These are phyloP conservation scores for Fusarium sp. DNA, from an alignment of 2,329 filamentous ascomycete genomes.

Conservation along the genomic window DNA sequence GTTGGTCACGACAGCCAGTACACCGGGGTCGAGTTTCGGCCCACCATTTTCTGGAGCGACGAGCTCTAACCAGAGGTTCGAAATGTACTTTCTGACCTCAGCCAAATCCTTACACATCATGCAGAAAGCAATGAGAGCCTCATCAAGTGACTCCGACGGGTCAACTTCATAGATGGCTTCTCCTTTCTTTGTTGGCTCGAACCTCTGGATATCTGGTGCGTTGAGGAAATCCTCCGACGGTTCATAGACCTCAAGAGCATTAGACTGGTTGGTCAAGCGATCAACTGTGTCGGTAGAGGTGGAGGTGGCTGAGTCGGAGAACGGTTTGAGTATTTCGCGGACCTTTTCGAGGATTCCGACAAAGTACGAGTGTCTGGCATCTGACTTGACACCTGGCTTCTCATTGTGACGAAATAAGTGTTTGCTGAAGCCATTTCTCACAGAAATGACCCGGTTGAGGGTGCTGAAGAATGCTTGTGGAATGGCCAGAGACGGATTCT, in stretches of 20 bases:
- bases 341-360: constrained; percentile 51
- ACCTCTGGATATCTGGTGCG: constrained; percentile 37
- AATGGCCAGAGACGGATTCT: constrained; percentile 40
- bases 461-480: constrained; percentile 47
- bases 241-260: neutral
- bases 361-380: constrained; percentile 50
- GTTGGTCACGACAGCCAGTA: constrained; percentile 51
- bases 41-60: neutral
- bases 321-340: constrained; percentile 41
- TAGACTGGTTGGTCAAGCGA: neutral
- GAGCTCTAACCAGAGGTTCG: neutral
- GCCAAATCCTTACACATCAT: constrained; percentile 48
- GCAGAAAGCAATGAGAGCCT: constrained; percentile 44
- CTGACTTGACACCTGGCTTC: constrained; percentile 29
- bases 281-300: neutral
- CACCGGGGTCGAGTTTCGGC: constrained; percentile 31
- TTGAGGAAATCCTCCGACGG: constrained; percentile 48
- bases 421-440: constrained; percentile 46
- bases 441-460: constrained; percentile 53
- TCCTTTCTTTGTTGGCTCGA: constrained; percentile 7
- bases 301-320: neutral
- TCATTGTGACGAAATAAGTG: constrained; percentile 33
- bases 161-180: constrained; percentile 49
- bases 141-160: constrained; percentile 33
- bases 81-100: constrained; percentile 18